Conservation (phyloP, 202 grass and related monocot species). For the Carex sylvatica region DNA sequence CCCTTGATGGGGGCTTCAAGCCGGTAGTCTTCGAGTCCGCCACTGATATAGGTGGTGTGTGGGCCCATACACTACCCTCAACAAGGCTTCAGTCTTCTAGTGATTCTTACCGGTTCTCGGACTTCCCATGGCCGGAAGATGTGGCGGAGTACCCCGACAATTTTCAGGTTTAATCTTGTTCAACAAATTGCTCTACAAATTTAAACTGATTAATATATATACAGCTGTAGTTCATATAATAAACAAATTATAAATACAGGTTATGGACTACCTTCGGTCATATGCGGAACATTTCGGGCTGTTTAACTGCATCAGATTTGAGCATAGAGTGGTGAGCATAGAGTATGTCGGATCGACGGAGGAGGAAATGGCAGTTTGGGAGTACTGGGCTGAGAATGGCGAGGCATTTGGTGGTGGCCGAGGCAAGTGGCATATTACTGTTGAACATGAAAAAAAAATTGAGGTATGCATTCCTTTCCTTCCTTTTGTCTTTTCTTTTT, state of each 20-base stretch:
- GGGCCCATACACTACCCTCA: slow-evolving; percentile 48
- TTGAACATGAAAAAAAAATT: slow-evolving; percentile 27
- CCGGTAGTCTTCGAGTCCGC: slow-evolving; percentile 59
- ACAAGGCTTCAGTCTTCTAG: slow-evolving; percentile 55
- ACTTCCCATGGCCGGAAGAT: slow-evolving; percentile 71
- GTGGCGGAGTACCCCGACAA: slow-evolving; percentile 43
- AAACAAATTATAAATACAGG: slow-evolving; percentile 11
- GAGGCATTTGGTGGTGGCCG: slow-evolving; percentile 56
- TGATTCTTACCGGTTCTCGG: slow-evolving; percentile 43
- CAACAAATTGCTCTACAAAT: background rate
- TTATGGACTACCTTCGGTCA: slow-evolving; percentile 50
- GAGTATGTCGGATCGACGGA: slow-evolving; percentile 30
- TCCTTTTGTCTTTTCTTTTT: background rate
- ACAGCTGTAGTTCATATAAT: background rate
- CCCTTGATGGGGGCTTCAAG: slow-evolving; percentile 43
- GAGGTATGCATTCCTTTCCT: background rate
- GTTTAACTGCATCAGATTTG: slow-evolving; percentile 51
- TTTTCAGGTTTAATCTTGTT: slow-evolving; percentile 19
- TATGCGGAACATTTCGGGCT: slow-evolving; percentile 63
- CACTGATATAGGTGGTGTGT: slow-evolving; percentile 43
- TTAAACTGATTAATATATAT: background rate
- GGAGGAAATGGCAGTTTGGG: slow-evolving; percentile 29
- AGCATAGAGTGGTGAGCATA: slow-evolving; percentile 32
- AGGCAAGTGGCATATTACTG: slow-evolving; percentile 49
- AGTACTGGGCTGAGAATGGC: slow-evolving; percentile 63